phyloP scores from a whole-genome alignment of 805 yeast genomes.

The Candida schatavii region DNA sequence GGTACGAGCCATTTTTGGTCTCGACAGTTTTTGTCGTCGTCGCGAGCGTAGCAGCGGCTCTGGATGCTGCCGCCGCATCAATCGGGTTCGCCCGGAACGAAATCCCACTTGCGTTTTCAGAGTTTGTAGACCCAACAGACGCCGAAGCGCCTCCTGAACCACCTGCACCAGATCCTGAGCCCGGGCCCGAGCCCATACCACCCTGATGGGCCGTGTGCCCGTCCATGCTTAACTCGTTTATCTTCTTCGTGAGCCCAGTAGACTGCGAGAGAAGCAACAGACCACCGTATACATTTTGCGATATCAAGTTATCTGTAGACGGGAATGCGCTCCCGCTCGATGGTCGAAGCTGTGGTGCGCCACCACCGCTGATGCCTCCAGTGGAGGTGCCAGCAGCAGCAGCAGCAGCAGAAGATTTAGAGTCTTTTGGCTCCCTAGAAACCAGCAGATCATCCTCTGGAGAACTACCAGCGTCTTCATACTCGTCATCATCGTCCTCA shows the following conservation, averaged over 20 bases:
- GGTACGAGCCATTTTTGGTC: conserved; percentile 39
- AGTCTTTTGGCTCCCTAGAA: no score
- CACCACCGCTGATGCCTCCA: neutral
- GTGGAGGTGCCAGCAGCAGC: neutral
- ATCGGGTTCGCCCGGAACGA: conserved; percentile 31
- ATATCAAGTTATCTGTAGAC: neutral
- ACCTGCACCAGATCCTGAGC: conserved; percentile 6
- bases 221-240: conserved; percentile 14
- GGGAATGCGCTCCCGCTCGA: neutral
- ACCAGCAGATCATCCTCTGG: neutral
- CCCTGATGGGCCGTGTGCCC: neutral
- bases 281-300: conserved; percentile 37
- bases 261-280: conserved; percentile 41
- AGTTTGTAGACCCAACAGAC: conserved; percentile 3
- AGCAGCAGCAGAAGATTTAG: neutral
- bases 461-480: conserved; percentile 25
- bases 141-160: conserved; percentile 4
- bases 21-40: conserved; percentile 29
- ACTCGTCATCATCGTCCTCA: conserved; percentile 33
- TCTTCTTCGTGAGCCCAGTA: conserved; percentile 38
- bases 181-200: neutral
- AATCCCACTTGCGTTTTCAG: conserved; percentile 27
- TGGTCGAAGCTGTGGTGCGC: neutral
- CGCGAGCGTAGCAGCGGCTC: conserved; percentile 27
- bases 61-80: conserved; percentile 12